Percentiles rank a stretch among this genome's conserved stretches.
These are phyloP conservation scores for Epithele typhae DNA, from an alignment of 768 basidiomycete genomes.

Conservation along the genomic window DNA sequence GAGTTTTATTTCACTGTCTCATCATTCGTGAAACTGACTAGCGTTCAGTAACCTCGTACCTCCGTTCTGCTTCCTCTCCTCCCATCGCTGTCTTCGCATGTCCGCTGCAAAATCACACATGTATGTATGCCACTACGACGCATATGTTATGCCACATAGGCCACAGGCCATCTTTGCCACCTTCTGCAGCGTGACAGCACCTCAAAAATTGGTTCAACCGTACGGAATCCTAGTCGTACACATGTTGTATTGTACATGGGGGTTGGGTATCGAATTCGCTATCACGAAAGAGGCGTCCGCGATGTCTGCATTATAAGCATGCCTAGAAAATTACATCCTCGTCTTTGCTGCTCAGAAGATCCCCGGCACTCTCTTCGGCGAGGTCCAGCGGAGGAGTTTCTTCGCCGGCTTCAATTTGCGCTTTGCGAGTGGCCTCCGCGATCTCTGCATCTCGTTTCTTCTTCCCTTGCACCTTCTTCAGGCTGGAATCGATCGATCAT, in stretches of 20 bases:
- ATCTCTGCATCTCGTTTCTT: constrained; percentile 75
- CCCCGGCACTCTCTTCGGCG: constrained; percentile 30
- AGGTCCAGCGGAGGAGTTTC: too few species aligned
- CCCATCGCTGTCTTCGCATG: constrained; percentile 25
- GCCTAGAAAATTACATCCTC: constrained; percentile 88
- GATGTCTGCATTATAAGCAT: constrained; percentile 2
- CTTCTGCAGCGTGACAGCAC: constrained; percentile 1
- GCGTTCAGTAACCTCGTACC: constrained; percentile 5
- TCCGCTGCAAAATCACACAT: constrained; percentile 51
- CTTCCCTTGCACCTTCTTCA: constrained; percentile 97
- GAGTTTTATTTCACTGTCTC: constrained; percentile 27
- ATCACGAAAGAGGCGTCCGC: not conserved
- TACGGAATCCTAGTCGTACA: constrained; percentile 1
- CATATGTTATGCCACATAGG: constrained; percentile 56
- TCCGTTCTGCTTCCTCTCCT: constrained; percentile 22
- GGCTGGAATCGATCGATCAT: constrained; percentile 43
- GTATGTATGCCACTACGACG: constrained; percentile 59
- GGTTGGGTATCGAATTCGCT: constrained; percentile 15
- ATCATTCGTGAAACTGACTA: constrained; percentile 1
- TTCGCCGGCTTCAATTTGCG: constrained; percentile 2
- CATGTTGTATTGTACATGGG: constrained; percentile 14
- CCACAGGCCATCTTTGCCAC: constrained; percentile 13
- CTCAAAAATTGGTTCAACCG: constrained; percentile 2
- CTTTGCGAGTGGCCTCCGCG: constrained; percentile 22
- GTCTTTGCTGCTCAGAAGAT: constrained; percentile 85